Evolutionary conservation across 2,329 filamentous ascomycete species (phyloP).

Genomic region (Tolypocladium paradoxum): DNA sequence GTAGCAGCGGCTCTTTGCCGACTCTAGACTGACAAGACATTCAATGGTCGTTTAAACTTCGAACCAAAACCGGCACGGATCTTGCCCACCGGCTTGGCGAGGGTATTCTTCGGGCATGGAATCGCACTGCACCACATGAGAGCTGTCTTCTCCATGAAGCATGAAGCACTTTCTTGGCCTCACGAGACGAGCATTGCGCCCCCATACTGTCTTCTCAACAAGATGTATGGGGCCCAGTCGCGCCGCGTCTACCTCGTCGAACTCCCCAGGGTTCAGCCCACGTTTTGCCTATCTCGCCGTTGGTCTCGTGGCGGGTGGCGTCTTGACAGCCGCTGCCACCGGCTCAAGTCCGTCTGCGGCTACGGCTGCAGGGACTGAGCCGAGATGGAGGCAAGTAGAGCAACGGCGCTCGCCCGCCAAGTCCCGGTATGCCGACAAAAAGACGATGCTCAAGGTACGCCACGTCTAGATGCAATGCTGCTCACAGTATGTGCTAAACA

Average conservation of each 20-base stretch:
- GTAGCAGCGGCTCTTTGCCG: not conserved
- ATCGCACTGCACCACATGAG: not conserved
- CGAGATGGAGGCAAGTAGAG: conserved; percentile 7
- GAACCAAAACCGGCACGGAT: not conserved
- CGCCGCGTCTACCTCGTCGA: not conserved
- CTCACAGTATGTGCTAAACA: not conserved
- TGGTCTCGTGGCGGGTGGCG: conserved; percentile 2
- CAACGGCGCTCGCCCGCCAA: not conserved
- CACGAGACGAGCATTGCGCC: not conserved
- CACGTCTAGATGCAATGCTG: not conserved
- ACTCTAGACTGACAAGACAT: not conserved
- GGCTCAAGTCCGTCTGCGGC: not conserved
- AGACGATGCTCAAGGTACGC: conserved; percentile 11
- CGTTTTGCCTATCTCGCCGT: not conserved
- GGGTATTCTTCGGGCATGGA: not conserved
- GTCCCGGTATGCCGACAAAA: conserved; percentile 12
- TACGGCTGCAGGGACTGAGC: not conserved
- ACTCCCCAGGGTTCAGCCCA: not conserved
- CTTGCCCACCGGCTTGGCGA: not conserved
- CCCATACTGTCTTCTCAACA: not conserved
- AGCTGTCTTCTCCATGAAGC: not conserved
- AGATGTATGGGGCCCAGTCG: not conserved
- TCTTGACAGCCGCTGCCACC: not conserved
- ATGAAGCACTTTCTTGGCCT: not conserved
- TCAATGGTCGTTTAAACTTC: not conserved